phyloP scores from a whole-genome alignment of 1,284 basidiomycete genomes.

The Anthracocystis panici-leucophaei region DNA sequence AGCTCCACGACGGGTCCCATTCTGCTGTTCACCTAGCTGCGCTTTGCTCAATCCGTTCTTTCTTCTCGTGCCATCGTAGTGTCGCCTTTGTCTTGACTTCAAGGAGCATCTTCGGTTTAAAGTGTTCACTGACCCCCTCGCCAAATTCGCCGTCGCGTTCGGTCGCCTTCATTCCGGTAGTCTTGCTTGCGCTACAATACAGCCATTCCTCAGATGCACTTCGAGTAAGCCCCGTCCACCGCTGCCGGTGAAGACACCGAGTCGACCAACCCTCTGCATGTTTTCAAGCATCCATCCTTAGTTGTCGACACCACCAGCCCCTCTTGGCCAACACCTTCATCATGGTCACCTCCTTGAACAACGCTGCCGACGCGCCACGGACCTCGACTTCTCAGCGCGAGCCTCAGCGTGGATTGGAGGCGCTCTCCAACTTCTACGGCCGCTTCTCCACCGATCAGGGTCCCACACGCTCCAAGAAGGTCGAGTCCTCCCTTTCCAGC shows the following conservation, averaged over 20 bases:
- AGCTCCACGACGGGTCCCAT: too few species aligned
- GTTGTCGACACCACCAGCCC: background rate
- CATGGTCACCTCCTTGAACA: constrained; percentile 28
- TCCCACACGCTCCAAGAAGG: constrained; percentile 20
- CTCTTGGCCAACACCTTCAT: background rate
- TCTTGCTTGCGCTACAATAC: background rate
- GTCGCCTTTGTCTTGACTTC: background rate
- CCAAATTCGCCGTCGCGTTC: background rate
- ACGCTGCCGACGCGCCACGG: constrained; percentile 12
- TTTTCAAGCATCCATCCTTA: background rate
- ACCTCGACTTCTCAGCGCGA: constrained; percentile 27
- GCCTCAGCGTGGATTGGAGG: constrained; percentile 42
- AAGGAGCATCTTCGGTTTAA: background rate
- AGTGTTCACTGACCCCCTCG: background rate
- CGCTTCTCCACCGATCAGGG: constrained; percentile 39
- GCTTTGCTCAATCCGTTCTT: too few species aligned
- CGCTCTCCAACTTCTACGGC: constrained; percentile 47
- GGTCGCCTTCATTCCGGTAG: background rate
- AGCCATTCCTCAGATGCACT: constrained; percentile 3
- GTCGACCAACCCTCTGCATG: constrained; percentile 9
- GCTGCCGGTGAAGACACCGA: constrained; percentile 8
- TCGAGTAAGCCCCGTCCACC: too few species aligned
- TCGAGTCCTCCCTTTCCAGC: constrained; percentile 31
- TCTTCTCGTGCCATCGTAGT: background rate
- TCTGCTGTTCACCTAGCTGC: too few species aligned